These are phyloP conservation scores for Endogone sp. DNA, from an alignment of 192 early-diverging fungal genomes.

Conservation along the genomic window DNA sequence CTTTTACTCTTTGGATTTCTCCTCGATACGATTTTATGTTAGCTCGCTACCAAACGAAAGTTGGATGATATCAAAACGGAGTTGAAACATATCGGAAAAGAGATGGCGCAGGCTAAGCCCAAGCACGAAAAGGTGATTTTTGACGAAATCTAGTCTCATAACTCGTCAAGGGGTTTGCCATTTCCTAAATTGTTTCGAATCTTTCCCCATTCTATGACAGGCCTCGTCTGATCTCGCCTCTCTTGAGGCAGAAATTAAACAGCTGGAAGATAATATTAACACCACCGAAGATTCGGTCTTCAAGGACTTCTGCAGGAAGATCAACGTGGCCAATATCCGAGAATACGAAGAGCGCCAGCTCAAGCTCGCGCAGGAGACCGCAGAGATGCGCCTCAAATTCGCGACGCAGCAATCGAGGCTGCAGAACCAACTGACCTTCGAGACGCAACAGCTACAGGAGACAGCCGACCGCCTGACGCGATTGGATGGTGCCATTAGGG, in stretches of 20 bases:
- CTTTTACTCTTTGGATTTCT: too few relatives aligned
- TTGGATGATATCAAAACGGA: constrained; percentile 57
- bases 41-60: constrained; percentile 29
- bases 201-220: too few relatives aligned
- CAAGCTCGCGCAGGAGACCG: constrained; percentile 61
- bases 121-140: constrained; percentile 19
- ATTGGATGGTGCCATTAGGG: constrained; percentile 43
- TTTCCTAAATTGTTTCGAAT: constrained; percentile 14
- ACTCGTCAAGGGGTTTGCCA: constrained; percentile 11
- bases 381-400: constrained; percentile 74
- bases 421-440: constrained; percentile 78
- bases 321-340: constrained; percentile 74
- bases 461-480: constrained; percentile 56
- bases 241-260: constrained; percentile 33
- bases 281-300: constrained; percentile 69
- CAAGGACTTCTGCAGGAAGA: constrained; percentile 68
- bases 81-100: constrained; percentile 45
- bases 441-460: constrained; percentile 63
- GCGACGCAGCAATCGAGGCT: constrained; percentile 73
- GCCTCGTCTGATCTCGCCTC: constrained; percentile 31
- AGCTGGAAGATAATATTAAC: constrained; percentile 41
- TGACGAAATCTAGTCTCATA: constrained; percentile 5
- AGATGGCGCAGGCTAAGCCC: constrained; percentile 26
- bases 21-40: background rate
- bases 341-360: constrained; percentile 83